These are phyloP conservation scores for Xylaria flabelliformis DNA, from an alignment of 495 filamentous ascomycete species.

Conservation along the genomic window DNA sequence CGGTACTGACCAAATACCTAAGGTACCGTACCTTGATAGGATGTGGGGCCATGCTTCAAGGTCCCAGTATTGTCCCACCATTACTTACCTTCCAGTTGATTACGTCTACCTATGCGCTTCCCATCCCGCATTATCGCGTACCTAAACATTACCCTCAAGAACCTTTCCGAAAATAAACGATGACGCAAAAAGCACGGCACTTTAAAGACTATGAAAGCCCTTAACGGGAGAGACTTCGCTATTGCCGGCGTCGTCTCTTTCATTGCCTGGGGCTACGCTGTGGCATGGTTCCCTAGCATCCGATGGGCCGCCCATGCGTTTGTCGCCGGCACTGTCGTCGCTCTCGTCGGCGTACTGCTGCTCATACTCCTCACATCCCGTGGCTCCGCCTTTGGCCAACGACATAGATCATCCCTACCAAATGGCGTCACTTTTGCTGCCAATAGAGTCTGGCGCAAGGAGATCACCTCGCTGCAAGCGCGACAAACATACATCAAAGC, in stretches of 20 bases:
- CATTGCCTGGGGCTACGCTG: slow-evolving; percentile 83
- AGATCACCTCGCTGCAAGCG: slow-evolving; percentile 64
- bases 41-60: not conserved
- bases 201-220: slow-evolving; percentile 68
- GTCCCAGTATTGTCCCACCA: not conserved
- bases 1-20: too few relatives aligned
- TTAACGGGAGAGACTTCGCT: slow-evolving; percentile 76
- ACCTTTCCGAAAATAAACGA: slow-evolving; percentile 40
- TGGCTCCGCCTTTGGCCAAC: slow-evolving; percentile 51
- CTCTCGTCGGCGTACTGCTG: slow-evolving; percentile 59
- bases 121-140: not conserved
- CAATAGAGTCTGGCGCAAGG: slow-evolving; percentile 69
- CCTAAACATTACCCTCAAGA: not conserved
- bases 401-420: slow-evolving; percentile 47
- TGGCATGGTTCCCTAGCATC: slow-evolving; percentile 78
- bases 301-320: slow-evolving; percentile 85
- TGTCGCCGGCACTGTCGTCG: slow-evolving; percentile 65
- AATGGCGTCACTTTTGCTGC: slow-evolving; percentile 65
- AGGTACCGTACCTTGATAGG: not conserved
- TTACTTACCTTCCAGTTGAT: not conserved
- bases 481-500: slow-evolving; percentile 56
- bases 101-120: slow-evolving; percentile 4
- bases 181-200: slow-evolving; percentile 46
- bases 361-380: slow-evolving; percentile 67
- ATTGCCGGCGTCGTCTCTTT: slow-evolving; percentile 73